phyloP scores from a whole-genome alignment of 345 rosid genomes.

The Moricandia moricandioides region DNA sequence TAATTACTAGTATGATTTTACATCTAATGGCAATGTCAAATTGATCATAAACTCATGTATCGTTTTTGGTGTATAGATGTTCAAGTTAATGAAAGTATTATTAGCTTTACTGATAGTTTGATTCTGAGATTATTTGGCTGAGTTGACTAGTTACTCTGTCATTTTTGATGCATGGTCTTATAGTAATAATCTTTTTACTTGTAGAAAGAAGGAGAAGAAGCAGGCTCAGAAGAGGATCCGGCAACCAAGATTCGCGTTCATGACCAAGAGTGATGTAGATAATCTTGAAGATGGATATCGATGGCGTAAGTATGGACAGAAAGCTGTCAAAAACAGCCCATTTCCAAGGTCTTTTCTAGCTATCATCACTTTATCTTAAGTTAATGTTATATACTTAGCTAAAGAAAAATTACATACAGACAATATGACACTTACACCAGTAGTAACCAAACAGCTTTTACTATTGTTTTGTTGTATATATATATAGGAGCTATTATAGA shows the following conservation, averaged over 20 bases:
- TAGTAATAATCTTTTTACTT: conserved; percentile 4
- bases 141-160: background rate
- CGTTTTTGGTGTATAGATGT: background rate
- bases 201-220: conserved; percentile 69
- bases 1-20: background rate
- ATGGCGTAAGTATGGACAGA: conserved; percentile 88
- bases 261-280: conserved; percentile 94
- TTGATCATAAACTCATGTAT: background rate
- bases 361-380: background rate
- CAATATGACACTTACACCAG: background rate
- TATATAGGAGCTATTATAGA: conserved; percentile 91
- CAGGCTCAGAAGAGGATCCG: conserved; percentile 78
- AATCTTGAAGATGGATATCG: conserved; percentile 97
- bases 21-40: background rate
- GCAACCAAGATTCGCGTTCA: conserved; percentile 84
- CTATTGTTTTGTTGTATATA: background rate
- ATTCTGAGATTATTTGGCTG: background rate
- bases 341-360: conserved; percentile 66
- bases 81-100: conserved; percentile 3
- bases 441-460: background rate
- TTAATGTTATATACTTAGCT: background rate
- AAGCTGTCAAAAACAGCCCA: conserved; percentile 92
- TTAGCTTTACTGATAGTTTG: background rate
- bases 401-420: background rate
- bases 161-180: background rate